A percentile compares a stretch with the other conserved stretches of the same genome.
phyloP scores from a whole-genome alignment of 2,329 filamentous ascomycete genomes.

The Penicillium verrucosum region DNA sequence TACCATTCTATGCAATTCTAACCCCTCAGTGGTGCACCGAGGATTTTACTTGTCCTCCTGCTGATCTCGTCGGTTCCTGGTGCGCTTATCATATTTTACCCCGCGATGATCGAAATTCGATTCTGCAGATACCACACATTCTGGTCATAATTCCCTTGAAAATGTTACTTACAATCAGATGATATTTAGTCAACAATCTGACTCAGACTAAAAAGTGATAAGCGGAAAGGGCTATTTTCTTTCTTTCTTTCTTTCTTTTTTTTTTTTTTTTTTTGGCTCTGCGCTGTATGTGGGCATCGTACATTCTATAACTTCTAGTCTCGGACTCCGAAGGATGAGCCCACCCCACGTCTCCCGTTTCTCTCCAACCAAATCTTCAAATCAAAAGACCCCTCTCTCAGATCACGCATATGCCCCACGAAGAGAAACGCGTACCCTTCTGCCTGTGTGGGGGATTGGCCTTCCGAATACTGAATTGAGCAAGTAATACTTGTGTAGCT shows the following conservation, averaged over 20 bases:
- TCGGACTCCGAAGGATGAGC: neutral
- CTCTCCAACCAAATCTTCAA: neutral
- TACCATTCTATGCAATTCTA: neutral
- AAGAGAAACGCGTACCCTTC: slow-evolving; percentile 8
- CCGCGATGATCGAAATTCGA: neutral
- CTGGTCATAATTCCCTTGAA: neutral
- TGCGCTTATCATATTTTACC: neutral
- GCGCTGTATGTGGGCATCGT: neutral
- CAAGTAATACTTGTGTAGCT: slow-evolving; percentile 10
- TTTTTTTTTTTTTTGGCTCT: neutral
- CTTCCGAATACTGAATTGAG: slow-evolving; percentile 12
- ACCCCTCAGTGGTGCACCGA: slow-evolving; percentile 1
- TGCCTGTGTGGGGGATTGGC: neutral
- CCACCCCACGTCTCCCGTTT: neutral
- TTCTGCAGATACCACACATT: neutral
- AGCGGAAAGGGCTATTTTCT: neutral
- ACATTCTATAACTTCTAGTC: neutral
- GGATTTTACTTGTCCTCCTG: neutral
- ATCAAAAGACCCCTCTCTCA: slow-evolving; percentile 5
- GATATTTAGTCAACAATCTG: neutral
- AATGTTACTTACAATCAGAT: neutral
- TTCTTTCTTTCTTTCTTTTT: too few relatives aligned
- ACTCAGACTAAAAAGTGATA: neutral
- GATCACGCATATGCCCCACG: neutral
- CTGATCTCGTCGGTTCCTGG: neutral